Evolutionary conservation across 805 yeast species (phyloP), one percentile per base, ranked within the genome.

Genomic region (Monosporozyma unispora): DNA sequence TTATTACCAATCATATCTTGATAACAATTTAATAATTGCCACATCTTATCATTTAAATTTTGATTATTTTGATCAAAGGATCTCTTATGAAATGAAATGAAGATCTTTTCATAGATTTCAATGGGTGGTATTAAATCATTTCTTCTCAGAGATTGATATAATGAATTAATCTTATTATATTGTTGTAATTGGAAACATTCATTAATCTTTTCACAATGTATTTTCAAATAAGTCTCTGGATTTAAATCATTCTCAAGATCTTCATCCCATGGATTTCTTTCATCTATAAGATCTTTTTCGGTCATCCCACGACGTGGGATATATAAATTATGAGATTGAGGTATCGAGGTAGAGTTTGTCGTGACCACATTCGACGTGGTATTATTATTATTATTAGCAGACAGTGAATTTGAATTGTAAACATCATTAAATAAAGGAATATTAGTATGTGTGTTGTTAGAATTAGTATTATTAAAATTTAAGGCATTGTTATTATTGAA

Each of bases 1-100:
- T 70, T 72, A 54, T 73, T 71, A 22, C 76, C 59, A 37, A 84
- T 70, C 60, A 83, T 67, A 57, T 82, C 89, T 46, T 84, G 85
- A 60, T 84, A 84, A 33, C 82, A 80, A 19, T 79, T 81, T 54
- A 84, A 67, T 50, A 84, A 62, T 48, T 75, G 78, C 2, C 86
- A 82, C 61, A 84, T 70, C 59, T 76, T 77, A 44, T 74, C 75
- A 60, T 84, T 88, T 6, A 78, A 64, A 21, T 80, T 70, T 52
- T 72, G 75, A 23, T 80, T 70, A 53, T 73, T 76, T 49, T 76
- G 77, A 49, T 75, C 73, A 37, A 78, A 64, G 2, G 70, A 57
- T 62, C 93, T 73, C 41, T 63, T 52, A 12, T 75, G 64, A 10
- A 84, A 72, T 0, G 89, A 80, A 19, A 67, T 62, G 42, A 84